phyloP scores from a whole-genome alignment of 257 asterid species.

The Solanum microdontum region DNA sequence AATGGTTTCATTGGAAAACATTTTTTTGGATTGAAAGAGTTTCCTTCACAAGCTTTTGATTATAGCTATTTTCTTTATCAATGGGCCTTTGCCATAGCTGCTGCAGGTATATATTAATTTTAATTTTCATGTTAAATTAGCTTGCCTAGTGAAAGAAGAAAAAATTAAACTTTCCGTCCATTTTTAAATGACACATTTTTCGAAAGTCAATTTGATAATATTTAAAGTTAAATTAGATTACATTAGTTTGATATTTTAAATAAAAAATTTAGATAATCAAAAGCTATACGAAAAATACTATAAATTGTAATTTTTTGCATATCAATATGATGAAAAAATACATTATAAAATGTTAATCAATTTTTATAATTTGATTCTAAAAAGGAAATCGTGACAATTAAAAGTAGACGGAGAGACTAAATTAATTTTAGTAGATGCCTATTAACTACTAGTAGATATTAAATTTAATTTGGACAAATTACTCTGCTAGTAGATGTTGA shows the following conservation, averaged over 20 bases:
- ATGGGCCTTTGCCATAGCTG: constrained; percentile 95
- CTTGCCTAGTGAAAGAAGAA: neutral
- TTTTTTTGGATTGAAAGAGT: constrained; percentile 48
- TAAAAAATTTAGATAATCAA: too few species aligned
- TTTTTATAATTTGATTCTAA: too few species aligned
- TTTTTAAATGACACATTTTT: too few species aligned
- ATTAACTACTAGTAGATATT: neutral
- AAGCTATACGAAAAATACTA: too few species aligned
- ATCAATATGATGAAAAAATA: neutral
- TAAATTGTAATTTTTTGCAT: too few species aligned
- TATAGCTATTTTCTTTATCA: constrained; percentile 63
- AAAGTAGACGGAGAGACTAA: too few species aligned
- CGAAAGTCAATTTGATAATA: too few species aligned
- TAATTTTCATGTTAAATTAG: neutral
- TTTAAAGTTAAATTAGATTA: too few species aligned
- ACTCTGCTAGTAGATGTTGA: neutral
- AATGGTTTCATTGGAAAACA: constrained; percentile 83
- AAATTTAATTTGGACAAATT: neutral
- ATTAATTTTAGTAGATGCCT: neutral
- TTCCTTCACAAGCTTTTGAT: constrained; percentile 39
- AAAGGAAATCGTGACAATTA: neutral
- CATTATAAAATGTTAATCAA: too few species aligned
- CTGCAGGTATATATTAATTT: constrained; percentile 41
- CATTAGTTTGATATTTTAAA: too few species aligned
- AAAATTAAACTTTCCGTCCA: neutral